Evolutionary conservation across 805 yeast genomes (phyloP), one percentile per base, ranked within the genome.

Genomic region (Kockiozyma suomiensis): DNA sequence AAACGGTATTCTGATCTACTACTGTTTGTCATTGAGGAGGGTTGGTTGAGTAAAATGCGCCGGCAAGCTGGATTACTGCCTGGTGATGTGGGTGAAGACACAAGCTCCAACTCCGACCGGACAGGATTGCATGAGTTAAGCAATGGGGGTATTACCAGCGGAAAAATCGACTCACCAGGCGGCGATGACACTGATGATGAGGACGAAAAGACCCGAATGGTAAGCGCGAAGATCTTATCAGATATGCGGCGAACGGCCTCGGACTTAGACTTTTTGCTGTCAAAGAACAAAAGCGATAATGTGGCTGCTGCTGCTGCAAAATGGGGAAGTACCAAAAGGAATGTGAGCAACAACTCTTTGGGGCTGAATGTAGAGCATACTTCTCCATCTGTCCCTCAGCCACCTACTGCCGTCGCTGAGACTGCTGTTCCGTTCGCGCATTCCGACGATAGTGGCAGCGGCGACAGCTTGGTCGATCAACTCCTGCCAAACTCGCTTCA

Each of bases 181-280:
- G 45, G 26, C 3, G 43, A 50, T 10, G 62, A 56, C 10, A 38
- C 40, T 5, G 53, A 25, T 7, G 47, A 41, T 4, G 62, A 59
- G 13, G 65, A 58, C 6, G 64, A 54, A 28, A 64, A 52, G 41
- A 43, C 47, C 13, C 32, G 56, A 37, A 59, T 59, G 62, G 62
- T 47, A 23, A 61, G 64, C 23, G 67, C 69, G 2, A 65, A 66
- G 55, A 65, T 69, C 15, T 41, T 68, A 37, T 64, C 69, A 13
- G 71, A 69, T 43, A 68, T 69, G 70, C 58, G 70, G 30, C 35
- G 70, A 28, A 69, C 66, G 30, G 70, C 71, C 3, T 69, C 68
- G 48, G 69, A 69, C 30, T 58, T 69, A 10, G 71, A 69, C 49
- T 66, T 65, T 51, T 58, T 69, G 43, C 56, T 69, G 26, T 56